Evolutionary conservation across 352 stramenopile genomes (phyloP).

Genomic region (Phytophthora colocasiae): DNA sequence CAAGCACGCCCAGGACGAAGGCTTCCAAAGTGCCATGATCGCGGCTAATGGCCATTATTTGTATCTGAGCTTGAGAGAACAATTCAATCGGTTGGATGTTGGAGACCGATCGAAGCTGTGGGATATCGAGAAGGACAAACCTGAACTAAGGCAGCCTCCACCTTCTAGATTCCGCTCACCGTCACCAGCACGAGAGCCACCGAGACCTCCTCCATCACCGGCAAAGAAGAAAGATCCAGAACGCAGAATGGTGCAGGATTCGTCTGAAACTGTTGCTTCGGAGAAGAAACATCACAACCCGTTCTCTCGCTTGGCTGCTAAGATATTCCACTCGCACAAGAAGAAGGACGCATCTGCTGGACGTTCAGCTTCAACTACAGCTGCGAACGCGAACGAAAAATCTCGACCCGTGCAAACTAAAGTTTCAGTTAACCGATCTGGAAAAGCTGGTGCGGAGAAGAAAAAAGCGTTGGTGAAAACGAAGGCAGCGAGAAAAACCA

Average conservation of each 20-base stretch:
- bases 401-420: constrained; percentile 1
- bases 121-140: constrained; percentile 42
- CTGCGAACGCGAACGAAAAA: background rate
- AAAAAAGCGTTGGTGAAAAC: constrained; percentile 9
- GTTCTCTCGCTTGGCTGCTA: constrained; percentile 43
- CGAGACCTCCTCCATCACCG: constrained; percentile 24
- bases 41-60: constrained; percentile 44
- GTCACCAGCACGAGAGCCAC: constrained; percentile 9
- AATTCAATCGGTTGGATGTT: constrained; percentile 40
- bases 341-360: constrained; percentile 15
- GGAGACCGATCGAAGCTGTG: constrained; percentile 37
- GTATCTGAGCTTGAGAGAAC: constrained; percentile 43
- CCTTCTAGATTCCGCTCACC: constrained; percentile 26
- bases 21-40: constrained; percentile 52
- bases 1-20: constrained; percentile 47
- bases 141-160: constrained; percentile 20
- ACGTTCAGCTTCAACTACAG: constrained; percentile 8
- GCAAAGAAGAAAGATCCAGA: constrained; percentile 35
- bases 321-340: constrained; percentile 37
- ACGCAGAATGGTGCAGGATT: constrained; percentile 12
- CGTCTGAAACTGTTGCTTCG: background rate
- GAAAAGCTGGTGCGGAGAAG: constrained; percentile 5
- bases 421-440: constrained; percentile 9
- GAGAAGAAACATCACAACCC: constrained; percentile 32
- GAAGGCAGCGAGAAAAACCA: constrained; percentile 6